These are phyloP conservation scores for Trichophaea hybrida DNA, from an alignment of 2,329 filamentous ascomycete species.

Conservation along the genomic window DNA sequence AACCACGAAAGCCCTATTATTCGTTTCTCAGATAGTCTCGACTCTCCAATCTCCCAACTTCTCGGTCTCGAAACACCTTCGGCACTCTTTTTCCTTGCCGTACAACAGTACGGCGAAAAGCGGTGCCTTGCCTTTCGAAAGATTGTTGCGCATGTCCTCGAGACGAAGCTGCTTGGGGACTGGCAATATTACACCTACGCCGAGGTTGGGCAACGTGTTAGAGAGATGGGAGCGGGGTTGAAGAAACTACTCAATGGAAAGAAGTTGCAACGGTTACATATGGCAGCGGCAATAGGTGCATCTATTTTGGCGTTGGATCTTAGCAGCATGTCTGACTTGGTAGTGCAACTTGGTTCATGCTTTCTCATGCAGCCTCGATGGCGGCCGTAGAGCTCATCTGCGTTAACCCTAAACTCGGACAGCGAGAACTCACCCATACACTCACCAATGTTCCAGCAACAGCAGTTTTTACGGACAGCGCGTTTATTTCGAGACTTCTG, in stretches of 20 bases:
- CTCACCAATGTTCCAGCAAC: constrained; percentile 9
- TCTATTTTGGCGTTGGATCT: background rate
- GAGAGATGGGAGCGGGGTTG: constrained; percentile 3
- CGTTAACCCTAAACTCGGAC: constrained; percentile 7
- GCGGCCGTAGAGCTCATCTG: constrained; percentile 7
- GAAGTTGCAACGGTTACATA: constrained; percentile 7
- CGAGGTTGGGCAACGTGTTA: constrained; percentile 5
- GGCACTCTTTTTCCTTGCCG: constrained; percentile 6
- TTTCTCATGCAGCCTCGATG: constrained; percentile 12
- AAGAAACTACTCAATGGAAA: background rate
- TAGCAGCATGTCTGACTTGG: background rate
- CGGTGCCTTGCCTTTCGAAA: constrained; percentile 14
- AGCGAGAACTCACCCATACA: constrained; percentile 6
- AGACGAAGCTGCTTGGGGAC: constrained; percentile 4
- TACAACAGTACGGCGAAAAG: constrained; percentile 1
- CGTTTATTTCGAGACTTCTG: constrained; percentile 5
- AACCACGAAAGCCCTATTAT: background rate
- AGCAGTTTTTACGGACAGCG: constrained; percentile 13
- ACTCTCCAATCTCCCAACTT: background rate
- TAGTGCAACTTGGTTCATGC: constrained; percentile 14
- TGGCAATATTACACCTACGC: constrained; percentile 18
- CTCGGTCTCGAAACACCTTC: background rate
- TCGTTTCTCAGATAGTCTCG: background rate
- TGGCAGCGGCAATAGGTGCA: constrained; percentile 15
- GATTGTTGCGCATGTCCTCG: background rate